Conservation (phyloP, 1,284 basidiomycete species). For the Ganoderma leucocontextum region DNA sequence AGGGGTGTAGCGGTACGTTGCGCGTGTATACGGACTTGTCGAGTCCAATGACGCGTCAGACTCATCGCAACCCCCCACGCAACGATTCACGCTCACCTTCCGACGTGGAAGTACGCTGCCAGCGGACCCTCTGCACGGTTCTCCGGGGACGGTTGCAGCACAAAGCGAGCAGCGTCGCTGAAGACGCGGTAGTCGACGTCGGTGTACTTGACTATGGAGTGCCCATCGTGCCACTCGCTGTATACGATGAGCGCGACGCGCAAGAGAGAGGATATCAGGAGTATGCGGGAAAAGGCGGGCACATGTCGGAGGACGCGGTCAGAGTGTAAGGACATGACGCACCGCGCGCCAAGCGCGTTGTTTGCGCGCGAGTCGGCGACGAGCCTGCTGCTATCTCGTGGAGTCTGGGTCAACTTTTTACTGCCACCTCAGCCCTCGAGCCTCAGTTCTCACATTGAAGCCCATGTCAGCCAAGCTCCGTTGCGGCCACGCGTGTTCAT, state of each 20-base stretch:
- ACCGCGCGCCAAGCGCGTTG: slow-evolving; percentile 11
- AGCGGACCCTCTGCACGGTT: slow-evolving; percentile 72
- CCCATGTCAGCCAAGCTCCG: not conserved
- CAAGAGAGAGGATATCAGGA: slow-evolving; percentile 63
- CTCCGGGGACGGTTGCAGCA: slow-evolving; percentile 56
- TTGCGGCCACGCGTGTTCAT: not conserved
- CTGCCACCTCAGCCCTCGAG: not conserved
- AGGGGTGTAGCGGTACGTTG: slow-evolving; percentile 97
- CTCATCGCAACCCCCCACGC: not conserved
- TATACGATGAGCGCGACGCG: slow-evolving; percentile 81
- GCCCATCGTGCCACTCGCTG: slow-evolving; percentile 89
- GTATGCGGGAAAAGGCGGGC: slow-evolving; percentile 60
- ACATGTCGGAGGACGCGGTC: slow-evolving; percentile 31
- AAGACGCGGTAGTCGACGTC: slow-evolving; percentile 98
- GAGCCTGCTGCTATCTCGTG: too few species aligned
- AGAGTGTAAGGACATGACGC: slow-evolving; percentile 32
- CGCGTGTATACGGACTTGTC: slow-evolving; percentile 87
- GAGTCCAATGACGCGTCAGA: slow-evolving; percentile 14
- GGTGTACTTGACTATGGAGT: slow-evolving; percentile 91
- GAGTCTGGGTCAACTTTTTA: not conserved
- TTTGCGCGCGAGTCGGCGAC: not conserved
- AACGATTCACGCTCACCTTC: slow-evolving; percentile 63
- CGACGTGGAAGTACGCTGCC: slow-evolving; percentile 57
- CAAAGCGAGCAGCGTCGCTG: slow-evolving; percentile 86
- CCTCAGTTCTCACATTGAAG: not conserved